These are phyloP conservation scores for Coemansia sp. DNA, from an alignment of 192 early-diverging fungal species.

Conservation along the genomic window DNA sequence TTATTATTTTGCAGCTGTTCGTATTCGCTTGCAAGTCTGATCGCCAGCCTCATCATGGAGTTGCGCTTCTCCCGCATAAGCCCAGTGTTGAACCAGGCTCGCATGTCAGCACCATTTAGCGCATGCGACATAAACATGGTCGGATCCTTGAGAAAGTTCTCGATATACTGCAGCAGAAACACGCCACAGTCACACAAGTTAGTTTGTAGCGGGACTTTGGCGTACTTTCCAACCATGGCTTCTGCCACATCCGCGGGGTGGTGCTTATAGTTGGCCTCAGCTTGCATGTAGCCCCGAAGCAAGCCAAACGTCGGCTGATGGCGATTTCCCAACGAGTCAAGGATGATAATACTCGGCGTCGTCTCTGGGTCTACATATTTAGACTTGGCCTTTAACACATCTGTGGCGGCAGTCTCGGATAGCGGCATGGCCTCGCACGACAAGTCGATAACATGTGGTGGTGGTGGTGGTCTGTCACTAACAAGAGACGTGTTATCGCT, in stretches of 20 bases:
- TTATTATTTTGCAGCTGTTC: neutral
- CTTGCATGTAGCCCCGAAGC: slow-evolving; percentile 56
- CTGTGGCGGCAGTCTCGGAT: neutral
- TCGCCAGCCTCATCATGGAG: slow-evolving; percentile 28
- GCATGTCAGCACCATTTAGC: slow-evolving; percentile 32
- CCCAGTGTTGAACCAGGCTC: slow-evolving; percentile 32
- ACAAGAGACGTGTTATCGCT: slow-evolving; percentile 34
- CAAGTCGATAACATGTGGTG: slow-evolving; percentile 20
- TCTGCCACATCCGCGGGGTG: slow-evolving; percentile 29
- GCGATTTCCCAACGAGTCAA: slow-evolving; percentile 51
- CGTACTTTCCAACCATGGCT: slow-evolving; percentile 55
- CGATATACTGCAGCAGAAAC: slow-evolving; percentile 79
- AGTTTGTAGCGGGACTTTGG: slow-evolving; percentile 72
- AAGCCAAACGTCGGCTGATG: slow-evolving; percentile 41
- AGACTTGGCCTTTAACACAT: neutral
- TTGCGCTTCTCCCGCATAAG: slow-evolving; percentile 41
- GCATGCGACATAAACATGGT: slow-evolving; percentile 22
- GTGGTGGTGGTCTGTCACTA: slow-evolving; percentile 22
- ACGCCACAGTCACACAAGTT: slow-evolving; percentile 92
- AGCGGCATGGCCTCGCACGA: slow-evolving; percentile 6
- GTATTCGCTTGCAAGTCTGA: slow-evolving; percentile 24
- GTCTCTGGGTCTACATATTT: slow-evolving; percentile 26
- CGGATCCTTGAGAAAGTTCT: slow-evolving; percentile 66
- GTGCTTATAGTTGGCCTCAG: slow-evolving; percentile 61
- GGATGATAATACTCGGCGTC: slow-evolving; percentile 37